Base-by-base conservation (phyloP, 768 basidiomycete genomes). In the Chlorophyllum brunneum region DNA sequence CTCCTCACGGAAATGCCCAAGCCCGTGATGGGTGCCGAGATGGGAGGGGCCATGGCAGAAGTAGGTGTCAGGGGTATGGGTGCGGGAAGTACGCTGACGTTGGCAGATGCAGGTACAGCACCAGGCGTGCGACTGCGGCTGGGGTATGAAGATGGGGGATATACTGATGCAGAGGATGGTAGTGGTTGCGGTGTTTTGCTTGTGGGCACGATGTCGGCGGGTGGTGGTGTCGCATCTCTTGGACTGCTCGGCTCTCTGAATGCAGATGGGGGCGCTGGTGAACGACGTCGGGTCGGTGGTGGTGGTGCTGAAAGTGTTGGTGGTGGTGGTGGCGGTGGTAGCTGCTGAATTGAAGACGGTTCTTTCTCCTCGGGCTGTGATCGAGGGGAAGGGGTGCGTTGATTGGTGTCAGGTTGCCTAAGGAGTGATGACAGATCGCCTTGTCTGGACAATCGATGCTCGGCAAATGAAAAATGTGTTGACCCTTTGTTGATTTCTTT, bases 391-490 rank as follows among this genome's bases (percentile, higher is more conserved):
- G 48, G 37, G 11, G 15, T 33, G 18, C 38, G 37, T 34, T 24
- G 46, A 4, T 29, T 22, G 3, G 33, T 41, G 48, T 62, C 62
- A 18, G 55, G 40, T n/a, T 56, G 58, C 31, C 59, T 61, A 18
- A 50, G 31, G 7, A 58, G 38, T 11, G 56, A 34, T 1, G 55
- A 55, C 2, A 59, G 45, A 26, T 54, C 52, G 29, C 60, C 56
- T 11, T 66, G 69, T 57, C 64, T 67, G 22, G 67, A 68, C 50
- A 63, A 47, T 54, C 62, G 63, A 54, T 69, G 68, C 51, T 62
- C 61, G 16, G 61, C 60, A 58, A 66, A 67, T 16, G 64, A 61
- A 48, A 76, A 62, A 20, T 67, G 51, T 9, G 67, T 64, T 23
- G 67, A 60, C 9, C 61, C 27, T 44, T 65, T 63, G 10, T 55